Percentiles rank a stretch among this genome's conserved stretches.
These are phyloP conservation scores for Lumnitzera littorea DNA, from an alignment of 345 rosid species.

Conservation along the genomic window DNA sequence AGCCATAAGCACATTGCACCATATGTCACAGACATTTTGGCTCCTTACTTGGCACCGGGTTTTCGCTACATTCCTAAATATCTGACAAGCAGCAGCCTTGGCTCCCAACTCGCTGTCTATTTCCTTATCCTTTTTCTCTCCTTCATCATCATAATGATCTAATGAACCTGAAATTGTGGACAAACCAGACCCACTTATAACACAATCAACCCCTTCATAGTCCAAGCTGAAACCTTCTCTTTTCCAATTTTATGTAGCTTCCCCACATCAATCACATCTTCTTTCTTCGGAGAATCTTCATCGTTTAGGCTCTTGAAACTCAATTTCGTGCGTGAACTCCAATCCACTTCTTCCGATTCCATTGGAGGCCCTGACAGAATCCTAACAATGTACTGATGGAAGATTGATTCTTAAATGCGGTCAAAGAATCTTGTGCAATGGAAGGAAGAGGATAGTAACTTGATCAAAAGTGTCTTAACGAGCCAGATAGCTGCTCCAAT, in stretches of 20 bases:
- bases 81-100: conserved; percentile 27
- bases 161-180: conserved; percentile 13
- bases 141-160: conserved; percentile 18
- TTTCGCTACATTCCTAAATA: conserved; percentile 31
- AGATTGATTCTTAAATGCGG: conserved; percentile 55
- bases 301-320: conserved; percentile 27
- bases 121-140: conserved; percentile 18
- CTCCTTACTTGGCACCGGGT: conserved; percentile 23
- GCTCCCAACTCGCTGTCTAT: conserved; percentile 32
- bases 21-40: not conserved
- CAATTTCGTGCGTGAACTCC: conserved; percentile 26
- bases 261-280: conserved; percentile 28
- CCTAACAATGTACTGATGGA: conserved; percentile 48
- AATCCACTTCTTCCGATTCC: conserved; percentile 34
- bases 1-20: not conserved
- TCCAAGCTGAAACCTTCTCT: conserved; percentile 33
- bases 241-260: conserved; percentile 26
- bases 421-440: conserved; percentile 53
- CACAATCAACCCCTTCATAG: conserved; percentile 32
- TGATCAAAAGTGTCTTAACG: conserved; percentile 40
- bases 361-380: conserved; percentile 56
- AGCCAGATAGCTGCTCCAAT: conserved; percentile 45
- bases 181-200: conserved; percentile 18
- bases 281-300: conserved; percentile 23
- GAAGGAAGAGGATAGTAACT: conserved; percentile 46